Conservation (phyloP, 805 yeast genomes). For the Aciculoconidium aculeatum region DNA sequence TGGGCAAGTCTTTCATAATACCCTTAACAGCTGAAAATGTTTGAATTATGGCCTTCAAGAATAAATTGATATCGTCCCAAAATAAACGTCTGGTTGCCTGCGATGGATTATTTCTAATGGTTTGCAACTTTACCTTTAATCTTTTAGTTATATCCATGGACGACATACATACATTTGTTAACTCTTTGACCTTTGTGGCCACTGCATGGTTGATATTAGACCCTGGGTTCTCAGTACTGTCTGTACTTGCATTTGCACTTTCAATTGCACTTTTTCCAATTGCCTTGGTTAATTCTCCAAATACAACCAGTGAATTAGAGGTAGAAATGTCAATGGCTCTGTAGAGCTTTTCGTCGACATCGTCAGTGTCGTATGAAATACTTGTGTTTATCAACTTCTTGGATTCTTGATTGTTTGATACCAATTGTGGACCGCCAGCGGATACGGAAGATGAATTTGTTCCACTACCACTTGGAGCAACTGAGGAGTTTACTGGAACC, state of each 20-base stretch:
- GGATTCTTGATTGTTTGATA: too few relatives aligned
- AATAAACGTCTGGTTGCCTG: conserved; percentile 52
- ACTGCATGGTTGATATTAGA: conserved; percentile 31
- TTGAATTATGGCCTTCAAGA: conserved; percentile 75
- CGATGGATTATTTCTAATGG: conserved; percentile 44
- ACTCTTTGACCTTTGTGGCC: conserved; percentile 65
- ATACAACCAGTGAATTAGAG: conserved; percentile 68
- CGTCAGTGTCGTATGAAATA: conserved; percentile 29
- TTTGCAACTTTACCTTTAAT: conserved; percentile 48
- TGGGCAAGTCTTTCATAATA: conserved; percentile 76
- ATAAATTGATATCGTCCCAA: conserved; percentile 82
- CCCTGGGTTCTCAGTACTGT: background rate
- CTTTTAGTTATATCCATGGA: conserved; percentile 80
- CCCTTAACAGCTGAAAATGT: conserved; percentile 79
- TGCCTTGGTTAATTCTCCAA: conserved; percentile 64
- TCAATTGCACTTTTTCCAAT: conserved; percentile 59
- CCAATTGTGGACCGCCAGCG: too few relatives aligned
- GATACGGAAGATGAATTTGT: conserved; percentile 2
- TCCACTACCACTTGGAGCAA: conserved; percentile 7
- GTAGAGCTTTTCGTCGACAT: conserved; percentile 63
- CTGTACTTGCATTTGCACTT: conserved; percentile 19
- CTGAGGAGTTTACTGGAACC: conserved; percentile 2
- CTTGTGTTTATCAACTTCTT: conserved; percentile 18
- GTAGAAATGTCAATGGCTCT: conserved; percentile 60
- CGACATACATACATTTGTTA: conserved; percentile 68